phyloP scores from a whole-genome alignment of 495 filamentous ascomycete genomes.

The Trichoderma reesei region DNA sequence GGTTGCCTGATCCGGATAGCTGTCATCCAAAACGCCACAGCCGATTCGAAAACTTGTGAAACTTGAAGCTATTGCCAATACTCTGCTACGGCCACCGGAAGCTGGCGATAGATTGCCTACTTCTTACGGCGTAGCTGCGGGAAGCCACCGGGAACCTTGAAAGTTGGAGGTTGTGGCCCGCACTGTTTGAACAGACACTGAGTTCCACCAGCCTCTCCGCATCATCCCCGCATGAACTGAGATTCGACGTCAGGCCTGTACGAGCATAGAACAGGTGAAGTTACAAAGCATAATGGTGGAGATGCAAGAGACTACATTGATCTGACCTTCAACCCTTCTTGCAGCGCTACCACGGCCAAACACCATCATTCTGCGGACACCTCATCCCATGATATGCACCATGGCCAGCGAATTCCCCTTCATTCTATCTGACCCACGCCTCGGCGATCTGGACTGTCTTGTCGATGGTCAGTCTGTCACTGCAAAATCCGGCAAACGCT shows the following conservation, averaged over 20 bases:
- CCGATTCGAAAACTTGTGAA: background rate
- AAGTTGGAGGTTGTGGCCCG: background rate
- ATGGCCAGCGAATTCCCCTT: slow-evolving; percentile 11
- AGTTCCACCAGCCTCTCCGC: background rate
- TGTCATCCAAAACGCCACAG: background rate
- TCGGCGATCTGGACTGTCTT: slow-evolving; percentile 16
- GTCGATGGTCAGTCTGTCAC: slow-evolving; percentile 18
- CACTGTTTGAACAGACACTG: background rate
- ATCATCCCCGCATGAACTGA: slow-evolving; percentile 1
- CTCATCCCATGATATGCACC: background rate
- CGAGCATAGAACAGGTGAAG: background rate
- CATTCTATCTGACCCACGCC: slow-evolving; percentile 10
- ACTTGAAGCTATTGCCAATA: background rate
- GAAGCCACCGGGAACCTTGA: background rate
- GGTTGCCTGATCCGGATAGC: background rate
- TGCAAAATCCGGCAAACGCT: slow-evolving; percentile 16
- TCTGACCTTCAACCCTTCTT: background rate
- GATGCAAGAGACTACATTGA: background rate
- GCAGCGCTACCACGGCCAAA: background rate
- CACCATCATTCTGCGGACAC: no score
- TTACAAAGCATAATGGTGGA: background rate
- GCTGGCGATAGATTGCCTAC: background rate
- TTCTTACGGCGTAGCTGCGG: background rate
- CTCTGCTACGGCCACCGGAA: background rate
- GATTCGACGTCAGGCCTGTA: background rate